phyloP scores from a whole-genome alignment of 2,329 filamentous ascomycete species.

The Ustulina deusta region DNA sequence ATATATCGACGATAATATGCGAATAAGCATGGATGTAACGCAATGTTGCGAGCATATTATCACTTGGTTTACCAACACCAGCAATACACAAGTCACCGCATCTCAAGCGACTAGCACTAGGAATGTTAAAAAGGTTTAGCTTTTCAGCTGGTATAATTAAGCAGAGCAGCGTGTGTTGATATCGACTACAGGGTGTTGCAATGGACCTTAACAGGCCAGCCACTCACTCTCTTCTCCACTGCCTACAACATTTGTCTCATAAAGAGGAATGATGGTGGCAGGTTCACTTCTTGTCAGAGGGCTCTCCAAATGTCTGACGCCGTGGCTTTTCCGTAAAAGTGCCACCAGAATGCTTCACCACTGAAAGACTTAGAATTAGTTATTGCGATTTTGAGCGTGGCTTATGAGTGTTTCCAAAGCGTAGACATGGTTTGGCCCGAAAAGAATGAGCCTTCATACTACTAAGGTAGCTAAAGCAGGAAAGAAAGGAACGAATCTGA shows the following conservation, averaged over 20 bases:
- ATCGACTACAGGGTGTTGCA: neutral
- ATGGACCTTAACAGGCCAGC: too few relatives aligned
- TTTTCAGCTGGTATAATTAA: neutral
- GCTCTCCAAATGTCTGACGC: neutral
- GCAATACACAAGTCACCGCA: neutral
- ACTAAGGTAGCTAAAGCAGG: neutral
- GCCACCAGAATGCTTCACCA: conserved; percentile 47
- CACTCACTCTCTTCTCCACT: neutral
- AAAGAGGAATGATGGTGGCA: neutral
- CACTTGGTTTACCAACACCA: neutral
- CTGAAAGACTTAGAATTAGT: neutral
- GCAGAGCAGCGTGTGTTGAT: neutral
- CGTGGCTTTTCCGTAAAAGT: conserved; percentile 36
- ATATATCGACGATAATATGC: too few relatives aligned
- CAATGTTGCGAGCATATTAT: neutral
- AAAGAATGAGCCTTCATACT: neutral
- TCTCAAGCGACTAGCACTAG: neutral
- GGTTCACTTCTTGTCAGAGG: conserved; percentile 9
- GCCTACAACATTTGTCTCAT: neutral
- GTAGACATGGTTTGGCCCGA: neutral
- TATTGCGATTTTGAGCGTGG: neutral
- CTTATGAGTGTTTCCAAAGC: neutral
- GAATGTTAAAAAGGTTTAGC: neutral
- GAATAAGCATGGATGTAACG: neutral
- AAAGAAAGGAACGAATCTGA: neutral